Evolutionary conservation across 257 asterid genomes (phyloP).

Genomic region (Solanum chmielewskii): DNA sequence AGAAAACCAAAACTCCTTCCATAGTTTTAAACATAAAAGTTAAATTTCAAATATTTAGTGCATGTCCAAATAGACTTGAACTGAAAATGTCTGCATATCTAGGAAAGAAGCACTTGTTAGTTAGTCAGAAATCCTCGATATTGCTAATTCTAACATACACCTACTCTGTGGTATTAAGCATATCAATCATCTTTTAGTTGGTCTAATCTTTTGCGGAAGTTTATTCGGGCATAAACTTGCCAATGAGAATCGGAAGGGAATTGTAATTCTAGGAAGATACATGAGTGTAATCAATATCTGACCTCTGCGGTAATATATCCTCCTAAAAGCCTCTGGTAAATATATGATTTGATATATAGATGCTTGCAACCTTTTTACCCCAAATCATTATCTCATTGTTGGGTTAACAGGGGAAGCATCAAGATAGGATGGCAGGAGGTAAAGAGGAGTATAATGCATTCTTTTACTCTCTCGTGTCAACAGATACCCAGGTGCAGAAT

Average conservation of each 20-base stretch:
- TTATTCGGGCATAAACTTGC: neutral
- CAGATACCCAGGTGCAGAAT: constrained; percentile 72
- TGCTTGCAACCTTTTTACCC: neutral
- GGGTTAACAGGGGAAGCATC: constrained; percentile 65
- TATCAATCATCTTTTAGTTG: neutral
- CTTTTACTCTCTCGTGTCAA: constrained; percentile 95
- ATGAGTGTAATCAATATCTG: neutral
- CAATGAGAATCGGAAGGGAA: neutral
- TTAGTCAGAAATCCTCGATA: neutral
- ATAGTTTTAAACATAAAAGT: neutral
- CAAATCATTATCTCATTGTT: neutral
- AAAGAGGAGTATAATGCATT: constrained; percentile 97
- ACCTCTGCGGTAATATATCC: neutral
- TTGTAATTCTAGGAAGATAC: neutral
- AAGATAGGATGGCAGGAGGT: constrained; percentile 94
- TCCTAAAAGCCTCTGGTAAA: neutral
- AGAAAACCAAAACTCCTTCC: neutral
- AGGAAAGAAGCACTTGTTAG: neutral
- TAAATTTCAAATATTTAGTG: neutral
- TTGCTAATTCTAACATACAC: neutral
- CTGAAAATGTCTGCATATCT: neutral
- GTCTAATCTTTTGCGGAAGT: neutral
- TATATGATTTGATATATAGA: neutral
- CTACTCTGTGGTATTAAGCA: neutral
- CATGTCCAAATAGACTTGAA: neutral